Evolutionary conservation across 148 eudicot genomes (phyloP), one percentile per base, ranked within the genome.

Genomic region (Rhododendron griersonianum): DNA sequence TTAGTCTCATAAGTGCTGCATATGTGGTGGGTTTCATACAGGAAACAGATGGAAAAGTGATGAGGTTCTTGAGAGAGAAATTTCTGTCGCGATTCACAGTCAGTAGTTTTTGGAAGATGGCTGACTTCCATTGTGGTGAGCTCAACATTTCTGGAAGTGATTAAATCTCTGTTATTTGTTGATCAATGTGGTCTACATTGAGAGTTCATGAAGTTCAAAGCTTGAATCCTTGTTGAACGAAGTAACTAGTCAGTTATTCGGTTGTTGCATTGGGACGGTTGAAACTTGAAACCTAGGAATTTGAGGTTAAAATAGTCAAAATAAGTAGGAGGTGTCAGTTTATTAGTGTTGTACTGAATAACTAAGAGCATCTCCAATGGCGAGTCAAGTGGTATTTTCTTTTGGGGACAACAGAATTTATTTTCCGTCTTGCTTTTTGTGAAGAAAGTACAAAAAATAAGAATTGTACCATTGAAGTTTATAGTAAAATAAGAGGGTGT

Each of bases 41-140:
- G 76, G 83, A 92, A 79, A 83, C 86, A 71, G 85, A 78, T n/a
- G 91, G 89, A 18, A 88, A 47, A 78, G 50, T 91, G 44, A 83
- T 92, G 57, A 85, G 39, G 57, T 92, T 86, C 59, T 81, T 89
- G 61, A 87, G 90, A 83, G 85, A 88, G 19, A 82, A 47, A 59
- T 51, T 87, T 65, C 83, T 92, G 37, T 63, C 88, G 0, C 61
- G 65, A 59, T 75, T 83, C 37, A 61, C 88, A 7, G 33, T 86
- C 57, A 35, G 53, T 19, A 9, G n/a, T 25, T 4, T 77, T 21
- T 63, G 89, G 86, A 89, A 67, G 48, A 87, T 87, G 89, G 91
- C 92, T 81, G 88, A 90, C n/a, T 92, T 83, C 85, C 90, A 91
- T 84, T 90, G 90, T 80, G 91, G 94, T 23, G 1, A 80, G n/a